phyloP scores from a whole-genome alignment of 129 eudicot species.

The Chrysanthemum lavandulifolium region DNA sequence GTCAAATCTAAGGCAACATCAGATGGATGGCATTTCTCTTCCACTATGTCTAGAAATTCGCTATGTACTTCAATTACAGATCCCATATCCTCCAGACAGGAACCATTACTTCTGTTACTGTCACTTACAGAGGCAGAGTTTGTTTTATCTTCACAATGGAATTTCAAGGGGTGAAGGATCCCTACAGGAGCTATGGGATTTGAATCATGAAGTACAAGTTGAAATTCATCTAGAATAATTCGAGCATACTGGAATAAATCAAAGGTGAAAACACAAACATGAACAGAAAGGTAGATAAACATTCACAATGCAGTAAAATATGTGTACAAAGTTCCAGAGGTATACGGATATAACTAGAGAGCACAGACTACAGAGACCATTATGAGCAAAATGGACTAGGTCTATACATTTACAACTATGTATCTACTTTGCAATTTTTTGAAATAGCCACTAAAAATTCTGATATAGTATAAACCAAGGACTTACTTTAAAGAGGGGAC shows the following conservation, averaged over 20 bases:
- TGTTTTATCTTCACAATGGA: constrained; percentile 67
- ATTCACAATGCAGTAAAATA: background rate
- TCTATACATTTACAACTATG: too few relatives aligned
- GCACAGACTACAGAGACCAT: too few relatives aligned
- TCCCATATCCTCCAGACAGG: constrained; percentile 39
- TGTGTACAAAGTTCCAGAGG: too few relatives aligned
- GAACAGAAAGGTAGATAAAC: constrained; percentile 20
- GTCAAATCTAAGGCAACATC: constrained; percentile 21
- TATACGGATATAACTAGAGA: too few relatives aligned
- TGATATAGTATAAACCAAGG: background rate
- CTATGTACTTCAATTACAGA: constrained; percentile 68
- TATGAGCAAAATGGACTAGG: too few relatives aligned
- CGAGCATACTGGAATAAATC: constrained; percentile 76
- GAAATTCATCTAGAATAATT: constrained; percentile 77
- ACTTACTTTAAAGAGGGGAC: constrained; percentile 87
- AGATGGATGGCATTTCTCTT: constrained; percentile 24
- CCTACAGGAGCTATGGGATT: constrained; percentile 95
- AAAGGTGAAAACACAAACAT: constrained; percentile 30
- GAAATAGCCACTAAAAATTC: constrained; percentile 1
- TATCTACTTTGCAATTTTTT: too few relatives aligned
- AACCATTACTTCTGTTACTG: constrained; percentile 32
- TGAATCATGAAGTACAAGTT: constrained; percentile 78
- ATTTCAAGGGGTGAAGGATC: constrained; percentile 84
- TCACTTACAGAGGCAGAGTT: constrained; percentile 29
- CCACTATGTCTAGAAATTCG: constrained; percentile 38